Conservation (phyloP, 495 filamentous ascomycete species). For the Penicillium paxilli region DNA sequence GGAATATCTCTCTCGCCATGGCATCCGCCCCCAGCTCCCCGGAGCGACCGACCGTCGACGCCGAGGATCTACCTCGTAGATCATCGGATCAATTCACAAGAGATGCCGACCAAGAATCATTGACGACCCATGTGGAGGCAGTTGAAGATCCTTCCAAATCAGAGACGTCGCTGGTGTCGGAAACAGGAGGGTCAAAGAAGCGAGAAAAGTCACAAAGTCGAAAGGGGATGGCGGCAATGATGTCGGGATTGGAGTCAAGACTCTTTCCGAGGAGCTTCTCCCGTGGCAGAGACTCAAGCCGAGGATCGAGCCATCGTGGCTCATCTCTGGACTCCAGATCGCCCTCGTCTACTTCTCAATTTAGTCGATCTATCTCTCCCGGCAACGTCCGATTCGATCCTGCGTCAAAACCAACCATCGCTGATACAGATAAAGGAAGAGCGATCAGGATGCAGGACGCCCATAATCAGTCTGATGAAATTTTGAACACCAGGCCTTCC, state of each 20-base stretch:
- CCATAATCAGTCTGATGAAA: conserved; percentile 66
- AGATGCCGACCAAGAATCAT: conserved; percentile 5
- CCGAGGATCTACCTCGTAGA: conserved; percentile 15
- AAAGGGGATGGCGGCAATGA: conserved; percentile 38
- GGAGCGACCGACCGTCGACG: conserved; percentile 13
- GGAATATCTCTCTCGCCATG: conserved; percentile 22
- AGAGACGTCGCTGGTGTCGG: conserved; percentile 16
- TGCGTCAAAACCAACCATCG: conserved; percentile 29
- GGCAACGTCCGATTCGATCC: conserved; percentile 41
- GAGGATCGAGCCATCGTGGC: conserved; percentile 49
- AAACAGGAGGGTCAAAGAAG: conserved; percentile 12
- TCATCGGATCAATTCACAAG: conserved; percentile 21
- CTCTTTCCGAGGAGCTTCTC: conserved; percentile 37
- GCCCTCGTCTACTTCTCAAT: conserved; percentile 43
- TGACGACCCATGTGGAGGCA: not conserved
- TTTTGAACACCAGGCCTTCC: conserved; percentile 50
- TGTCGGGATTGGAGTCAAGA: conserved; percentile 39
- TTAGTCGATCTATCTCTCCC: conserved; percentile 62
- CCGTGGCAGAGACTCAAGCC: conserved; percentile 40
- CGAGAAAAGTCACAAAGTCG: conserved; percentile 24
- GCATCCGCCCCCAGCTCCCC: conserved; percentile 26
- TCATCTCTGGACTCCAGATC: conserved; percentile 61
- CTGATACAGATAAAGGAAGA: conserved; percentile 48
- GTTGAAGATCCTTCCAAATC: conserved; percentile 12
- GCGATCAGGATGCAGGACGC: conserved; percentile 58